Evolutionary conservation across 306 rosid species (phyloP).

Genomic region (Vigna nakashimae): DNA sequence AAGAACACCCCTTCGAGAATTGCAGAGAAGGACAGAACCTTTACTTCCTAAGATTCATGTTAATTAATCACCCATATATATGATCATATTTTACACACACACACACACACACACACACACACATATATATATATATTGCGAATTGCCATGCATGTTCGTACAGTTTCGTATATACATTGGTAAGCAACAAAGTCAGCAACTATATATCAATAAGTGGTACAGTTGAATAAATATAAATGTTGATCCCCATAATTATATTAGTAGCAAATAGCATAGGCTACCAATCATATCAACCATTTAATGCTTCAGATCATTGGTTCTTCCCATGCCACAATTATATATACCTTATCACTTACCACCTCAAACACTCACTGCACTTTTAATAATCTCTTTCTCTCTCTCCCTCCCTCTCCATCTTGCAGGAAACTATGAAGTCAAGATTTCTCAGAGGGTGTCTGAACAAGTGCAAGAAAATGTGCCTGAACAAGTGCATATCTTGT

Average conservation of each 20-base stretch:
- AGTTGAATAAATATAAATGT: conserved; percentile 31
- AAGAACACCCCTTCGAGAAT: conserved; percentile 40
- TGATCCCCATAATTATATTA: conserved; percentile 26
- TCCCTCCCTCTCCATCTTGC: not conserved
- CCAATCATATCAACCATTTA: conserved; percentile 69
- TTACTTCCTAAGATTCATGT: conserved; percentile 38
- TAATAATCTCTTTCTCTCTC: not conserved
- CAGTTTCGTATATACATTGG: conserved; percentile 57
- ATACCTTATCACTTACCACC: conserved; percentile 56
- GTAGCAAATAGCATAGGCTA: conserved; percentile 46
- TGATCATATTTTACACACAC: not conserved
- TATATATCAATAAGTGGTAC: conserved; percentile 32
- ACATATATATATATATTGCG: conserved; percentile 21
- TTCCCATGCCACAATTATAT: conserved; percentile 62
- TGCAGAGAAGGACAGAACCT: conserved; percentile 31
- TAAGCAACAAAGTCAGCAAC: conserved; percentile 49
- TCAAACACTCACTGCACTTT: conserved; percentile 44
- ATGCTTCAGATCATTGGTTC: conserved; percentile 48
- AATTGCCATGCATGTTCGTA: conserved; percentile 68
- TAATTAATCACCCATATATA: conserved; percentile 1
- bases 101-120: not conserved
- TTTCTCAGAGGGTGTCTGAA: conserved; percentile 63
- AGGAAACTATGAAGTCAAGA: conserved; percentile 47
- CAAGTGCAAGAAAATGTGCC: conserved; percentile 78
- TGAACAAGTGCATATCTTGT: conserved; percentile 20